Conservation (phyloP, 23 red algal species). For the Gracilariopsis chorda region DNA sequence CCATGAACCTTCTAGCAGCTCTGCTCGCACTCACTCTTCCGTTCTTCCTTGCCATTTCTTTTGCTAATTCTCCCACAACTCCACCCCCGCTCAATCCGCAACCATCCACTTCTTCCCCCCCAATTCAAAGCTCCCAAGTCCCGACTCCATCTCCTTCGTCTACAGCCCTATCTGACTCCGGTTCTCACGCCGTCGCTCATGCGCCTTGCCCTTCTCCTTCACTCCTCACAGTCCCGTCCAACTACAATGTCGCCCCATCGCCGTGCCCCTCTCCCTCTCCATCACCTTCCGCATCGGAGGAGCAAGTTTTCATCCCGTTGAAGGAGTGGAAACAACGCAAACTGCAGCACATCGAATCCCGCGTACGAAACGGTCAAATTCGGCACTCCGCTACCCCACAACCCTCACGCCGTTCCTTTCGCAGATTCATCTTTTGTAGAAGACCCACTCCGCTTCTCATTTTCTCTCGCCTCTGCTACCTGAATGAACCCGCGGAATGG, state of each 20-base stretch:
- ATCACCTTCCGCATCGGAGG: neutral
- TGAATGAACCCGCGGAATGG: neutral
- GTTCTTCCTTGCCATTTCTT: neutral
- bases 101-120: neutral
- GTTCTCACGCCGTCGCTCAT: neutral
- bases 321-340: constrained; percentile 64
- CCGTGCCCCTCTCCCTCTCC: neutral
- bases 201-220: neutral
- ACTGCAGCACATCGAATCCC: constrained; percentile 27
- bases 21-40: neutral
- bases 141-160: neutral
- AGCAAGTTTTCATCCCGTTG: constrained; percentile 46
- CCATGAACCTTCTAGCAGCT: neutral
- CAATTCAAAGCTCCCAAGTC: neutral
- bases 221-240: neutral
- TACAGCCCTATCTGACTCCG: neutral
- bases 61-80: neutral
- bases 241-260: neutral
- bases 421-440: neutral
- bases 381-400: neutral
- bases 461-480: neutral
- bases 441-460: neutral
- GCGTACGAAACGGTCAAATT: neutral
- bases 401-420: neutral
- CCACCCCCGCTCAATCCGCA: neutral